Evolutionary conservation across 2,329 filamentous ascomycete species (phyloP).

Genomic region (Phoma sp.): DNA sequence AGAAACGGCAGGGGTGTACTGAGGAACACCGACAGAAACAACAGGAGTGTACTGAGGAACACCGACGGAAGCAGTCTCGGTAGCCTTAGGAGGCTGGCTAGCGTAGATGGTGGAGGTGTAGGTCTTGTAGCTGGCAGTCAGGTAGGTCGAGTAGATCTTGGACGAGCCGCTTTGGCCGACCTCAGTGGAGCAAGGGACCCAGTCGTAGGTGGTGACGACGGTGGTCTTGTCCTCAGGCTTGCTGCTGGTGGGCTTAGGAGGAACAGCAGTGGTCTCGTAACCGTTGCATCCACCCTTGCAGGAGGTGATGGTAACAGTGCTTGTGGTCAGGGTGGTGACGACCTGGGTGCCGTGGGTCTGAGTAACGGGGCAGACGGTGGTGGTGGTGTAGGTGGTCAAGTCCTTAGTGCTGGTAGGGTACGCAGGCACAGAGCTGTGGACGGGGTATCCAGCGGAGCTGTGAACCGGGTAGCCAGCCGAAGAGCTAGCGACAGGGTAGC

Average conservation of each 20-base stretch:
- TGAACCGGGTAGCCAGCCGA: constrained; percentile 6
- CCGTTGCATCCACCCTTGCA: constrained; percentile 47
- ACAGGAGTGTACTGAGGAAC: constrained; percentile 13
- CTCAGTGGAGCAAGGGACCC: constrained; percentile 47
- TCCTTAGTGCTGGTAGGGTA: constrained; percentile 23
- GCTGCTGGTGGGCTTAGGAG: constrained; percentile 12
- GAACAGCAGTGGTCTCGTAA: constrained; percentile 10
- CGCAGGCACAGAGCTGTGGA: constrained; percentile 1
- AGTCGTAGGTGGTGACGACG: constrained; percentile 44
- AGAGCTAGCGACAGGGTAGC: constrained; percentile 9
- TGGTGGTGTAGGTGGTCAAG: constrained; percentile 37
- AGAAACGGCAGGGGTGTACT: no score
- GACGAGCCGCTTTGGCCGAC: constrained; percentile 40
- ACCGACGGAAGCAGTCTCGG: constrained; percentile 11
- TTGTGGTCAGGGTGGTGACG: constrained; percentile 41
- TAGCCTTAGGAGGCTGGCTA: constrained; percentile 23
- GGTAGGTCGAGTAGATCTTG: constrained; percentile 48
- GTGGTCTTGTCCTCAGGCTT: constrained; percentile 28
- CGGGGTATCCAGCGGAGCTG: not conserved
- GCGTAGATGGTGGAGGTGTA: constrained; percentile 39
- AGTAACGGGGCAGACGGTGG: constrained; percentile 30
- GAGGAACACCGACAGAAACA: not conserved
- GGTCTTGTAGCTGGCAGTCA: constrained; percentile 44
- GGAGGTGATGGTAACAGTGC: constrained; percentile 47
- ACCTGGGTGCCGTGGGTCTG: constrained; percentile 24